Evolutionary conservation across 306 rosid species (phyloP).

Genomic region (Cicer cuneatum): DNA sequence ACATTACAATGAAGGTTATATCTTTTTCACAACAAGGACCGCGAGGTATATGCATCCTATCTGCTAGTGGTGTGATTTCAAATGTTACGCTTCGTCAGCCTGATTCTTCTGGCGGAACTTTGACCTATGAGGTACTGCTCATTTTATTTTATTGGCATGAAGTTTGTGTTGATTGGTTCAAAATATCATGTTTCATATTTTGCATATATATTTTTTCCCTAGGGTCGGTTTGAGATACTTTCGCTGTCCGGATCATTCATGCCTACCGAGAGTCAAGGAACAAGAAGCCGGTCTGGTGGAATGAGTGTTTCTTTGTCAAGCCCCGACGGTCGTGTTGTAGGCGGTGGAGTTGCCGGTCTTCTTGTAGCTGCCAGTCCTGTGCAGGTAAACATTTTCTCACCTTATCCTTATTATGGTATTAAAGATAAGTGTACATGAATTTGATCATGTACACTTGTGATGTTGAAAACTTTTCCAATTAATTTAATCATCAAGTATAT

Average conservation of each 20-base stretch:
- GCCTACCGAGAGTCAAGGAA: slow-evolving; percentile 71
- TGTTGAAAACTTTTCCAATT: slow-evolving; percentile 1
- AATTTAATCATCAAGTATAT: neutral
- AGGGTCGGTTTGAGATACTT: slow-evolving; percentile 83
- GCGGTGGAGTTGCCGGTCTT: slow-evolving; percentile 78
- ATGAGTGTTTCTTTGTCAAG: slow-evolving; percentile 73
- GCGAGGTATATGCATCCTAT: slow-evolving; percentile 71
- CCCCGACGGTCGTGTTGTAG: slow-evolving; percentile 70
- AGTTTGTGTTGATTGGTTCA: slow-evolving; percentile 6
- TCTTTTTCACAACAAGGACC: slow-evolving; percentile 74
- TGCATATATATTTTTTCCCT: neutral
- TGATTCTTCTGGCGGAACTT: slow-evolving; percentile 68
- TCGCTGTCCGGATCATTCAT: slow-evolving; percentile 73
- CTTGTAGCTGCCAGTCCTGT: slow-evolving; percentile 79
- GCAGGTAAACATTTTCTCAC: slow-evolving; percentile 54
- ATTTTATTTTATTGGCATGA: neutral
- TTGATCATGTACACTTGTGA: neutral
- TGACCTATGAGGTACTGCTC: slow-evolving; percentile 69
- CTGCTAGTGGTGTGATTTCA: slow-evolving; percentile 73
- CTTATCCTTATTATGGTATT: neutral
- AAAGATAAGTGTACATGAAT: neutral
- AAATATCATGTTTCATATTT: slow-evolving; percentile 19
- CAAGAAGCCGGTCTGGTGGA: slow-evolving; percentile 74
- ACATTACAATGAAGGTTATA: slow-evolving; percentile 71
- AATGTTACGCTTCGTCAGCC: slow-evolving; percentile 76